Evolutionary conservation across 495 filamentous ascomycete species (phyloP).

Genomic region (Filosporella fistucella): DNA sequence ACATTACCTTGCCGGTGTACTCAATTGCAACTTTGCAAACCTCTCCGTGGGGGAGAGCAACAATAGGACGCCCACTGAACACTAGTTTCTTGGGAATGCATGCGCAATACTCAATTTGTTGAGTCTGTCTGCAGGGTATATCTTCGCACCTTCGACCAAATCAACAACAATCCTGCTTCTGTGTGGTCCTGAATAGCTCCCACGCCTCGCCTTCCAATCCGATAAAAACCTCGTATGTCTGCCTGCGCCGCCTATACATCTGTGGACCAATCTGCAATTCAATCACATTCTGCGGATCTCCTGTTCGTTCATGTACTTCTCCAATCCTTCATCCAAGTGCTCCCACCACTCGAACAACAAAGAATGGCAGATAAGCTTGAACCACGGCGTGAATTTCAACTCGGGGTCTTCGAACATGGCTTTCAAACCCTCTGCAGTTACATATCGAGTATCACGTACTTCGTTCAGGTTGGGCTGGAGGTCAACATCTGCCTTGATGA

Average conservation of each 20-base stretch:
- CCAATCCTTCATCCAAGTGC: slow-evolving; percentile 72
- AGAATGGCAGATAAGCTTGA: slow-evolving; percentile 96
- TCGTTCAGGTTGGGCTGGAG: slow-evolving; percentile 80
- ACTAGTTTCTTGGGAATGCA: background rate
- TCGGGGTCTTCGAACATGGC: slow-evolving; percentile 74
- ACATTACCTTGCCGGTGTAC: no score
- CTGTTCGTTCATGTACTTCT: slow-evolving; percentile 81
- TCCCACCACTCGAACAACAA: slow-evolving; percentile 99
- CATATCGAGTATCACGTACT: slow-evolving; percentile 77
- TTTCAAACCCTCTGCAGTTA: slow-evolving; percentile 77
- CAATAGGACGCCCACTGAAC: slow-evolving; percentile 5
- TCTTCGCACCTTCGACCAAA: slow-evolving; percentile 1
- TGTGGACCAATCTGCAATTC: background rate
- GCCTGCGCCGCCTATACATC: slow-evolving; percentile 8
- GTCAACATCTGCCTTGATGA: slow-evolving; percentile 92
- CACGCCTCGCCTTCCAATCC: background rate
- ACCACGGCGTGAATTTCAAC: slow-evolving; percentile 95
- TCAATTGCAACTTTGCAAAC: no score
- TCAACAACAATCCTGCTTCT: no score
- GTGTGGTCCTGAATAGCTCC: background rate
- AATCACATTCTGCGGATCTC: slow-evolving; percentile 78
- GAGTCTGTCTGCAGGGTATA: slow-evolving; percentile 7
- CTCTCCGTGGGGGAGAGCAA: no score
- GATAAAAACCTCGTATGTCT: background rate
- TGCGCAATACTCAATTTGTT: slow-evolving; percentile 10